These are phyloP conservation scores for Puccinia brachypodii DNA, from an alignment of 1,284 basidiomycete genomes.

Conservation along the genomic window DNA sequence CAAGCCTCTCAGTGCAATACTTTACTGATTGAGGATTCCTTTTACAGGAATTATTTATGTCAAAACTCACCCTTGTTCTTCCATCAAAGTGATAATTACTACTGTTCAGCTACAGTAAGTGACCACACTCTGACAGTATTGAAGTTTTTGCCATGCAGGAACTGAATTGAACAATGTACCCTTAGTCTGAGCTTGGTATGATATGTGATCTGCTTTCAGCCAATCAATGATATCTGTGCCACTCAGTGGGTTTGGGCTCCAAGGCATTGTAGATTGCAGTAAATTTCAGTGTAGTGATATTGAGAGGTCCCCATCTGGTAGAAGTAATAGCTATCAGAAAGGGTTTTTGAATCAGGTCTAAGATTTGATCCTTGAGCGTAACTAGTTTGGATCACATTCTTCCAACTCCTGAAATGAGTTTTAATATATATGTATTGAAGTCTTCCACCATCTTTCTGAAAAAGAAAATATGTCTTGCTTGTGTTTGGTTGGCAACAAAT, in stretches of 20 bases:
- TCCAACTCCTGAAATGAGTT: background rate
- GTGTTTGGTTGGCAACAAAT: constrained; percentile 8
- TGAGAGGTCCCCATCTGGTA: background rate
- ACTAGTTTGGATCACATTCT: background rate
- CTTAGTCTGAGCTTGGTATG: background rate
- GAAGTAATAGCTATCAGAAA: background rate
- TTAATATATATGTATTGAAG: background rate
- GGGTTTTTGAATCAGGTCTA: background rate
- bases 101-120: too few species aligned
- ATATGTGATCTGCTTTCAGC: background rate
- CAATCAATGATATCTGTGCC: background rate
- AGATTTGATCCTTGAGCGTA: too few species aligned
- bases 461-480: constrained; percentile 1
- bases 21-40: too few species aligned
- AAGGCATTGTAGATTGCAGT: background rate
- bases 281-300: constrained; percentile 12
- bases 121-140: too few species aligned
- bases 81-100: too few species aligned
- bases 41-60: too few species aligned
- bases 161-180: background rate
- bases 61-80: too few species aligned
- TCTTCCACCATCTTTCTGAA: background rate
- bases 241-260: background rate
- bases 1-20: too few species aligned
- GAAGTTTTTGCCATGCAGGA: background rate